Base-by-base conservation (phyloP, 306 rosid species). In the Luffa acutangula region DNA sequence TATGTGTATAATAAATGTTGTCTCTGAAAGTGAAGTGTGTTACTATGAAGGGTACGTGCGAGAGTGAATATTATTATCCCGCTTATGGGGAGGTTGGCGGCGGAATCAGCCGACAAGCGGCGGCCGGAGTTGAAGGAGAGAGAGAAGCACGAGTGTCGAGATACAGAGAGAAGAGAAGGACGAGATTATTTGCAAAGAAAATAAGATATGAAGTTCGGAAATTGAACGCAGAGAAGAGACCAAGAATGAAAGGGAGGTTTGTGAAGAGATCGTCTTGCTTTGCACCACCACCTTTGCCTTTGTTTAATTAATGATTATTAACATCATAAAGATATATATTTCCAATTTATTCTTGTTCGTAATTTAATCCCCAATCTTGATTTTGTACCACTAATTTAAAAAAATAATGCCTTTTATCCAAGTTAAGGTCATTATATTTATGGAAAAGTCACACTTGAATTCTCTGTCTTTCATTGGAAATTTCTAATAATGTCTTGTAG, bases 201-300 rank as follows among this genome's bases (percentile, higher is more conserved):
- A 94, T 94, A 85, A 88, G 98, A 84, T 94, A 94, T 84, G 94
- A 94, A 87, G 98, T 94, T 80, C 85, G 98, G 51, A 94, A 94
- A 75, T 83, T 94, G 91, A 94, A 94, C 79, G 98, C 98, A 1
- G 98, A 94, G 90, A 94, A 90, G 89, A 90, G 98, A 84, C 98
- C 98, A 2, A 88, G 98, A 83, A 94, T 94, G 96, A 94, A 94
- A 84, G 98, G 98, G 18, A 91, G 98, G 81, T 93, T 93, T 79
- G 98, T 93, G 9, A 93, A 93, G 89, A 86, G 93, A 80, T 60
- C 92, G 20, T 85, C 93, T 33, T 52, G 78, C 78, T 75, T 57
- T 34, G 49, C 25, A 51, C 52, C 73, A 1, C 56, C 52, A 20
- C 53, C 53, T 20, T 33, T 25, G 66, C 46, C 20, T 21, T 43